A percentile compares a stretch with the other conserved stretches of the same genome.
These are phyloP conservation scores for Eutypa lata DNA, from an alignment of 2,329 filamentous ascomycete species.

Conservation along the genomic window DNA sequence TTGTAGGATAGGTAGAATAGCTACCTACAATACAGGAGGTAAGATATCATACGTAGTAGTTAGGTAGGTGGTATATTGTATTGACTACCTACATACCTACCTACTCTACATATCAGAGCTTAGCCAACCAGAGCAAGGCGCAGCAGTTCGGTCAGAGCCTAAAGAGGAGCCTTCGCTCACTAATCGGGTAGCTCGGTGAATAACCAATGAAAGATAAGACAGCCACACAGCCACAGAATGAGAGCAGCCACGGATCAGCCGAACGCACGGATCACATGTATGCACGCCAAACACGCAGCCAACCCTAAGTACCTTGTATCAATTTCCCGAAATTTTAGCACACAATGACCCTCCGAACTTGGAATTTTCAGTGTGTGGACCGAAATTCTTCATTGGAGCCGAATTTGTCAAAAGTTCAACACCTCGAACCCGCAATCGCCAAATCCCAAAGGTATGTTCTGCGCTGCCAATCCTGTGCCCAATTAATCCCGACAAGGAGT, in stretches of 20 bases:
- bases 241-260: too few relatives aligned
- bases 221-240: too few relatives aligned
- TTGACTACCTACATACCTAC: too few relatives aligned
- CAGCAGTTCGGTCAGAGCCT: too few relatives aligned
- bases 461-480: neutral
- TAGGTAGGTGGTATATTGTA: neutral
- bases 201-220: too few relatives aligned
- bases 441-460: conserved; percentile 1
- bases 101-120: too few relatives aligned
- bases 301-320: neutral
- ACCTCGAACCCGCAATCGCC: neutral
- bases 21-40: neutral
- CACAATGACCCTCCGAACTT: neutral
- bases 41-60: neutral
- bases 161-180: too few relatives aligned
- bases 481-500: neutral
- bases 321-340: neutral
- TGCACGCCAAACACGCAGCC: neutral
- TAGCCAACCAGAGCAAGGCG: too few relatives aligned
- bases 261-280: too few relatives aligned
- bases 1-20: neutral
- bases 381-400: conserved; percentile 1
- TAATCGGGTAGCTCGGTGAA: too few relatives aligned
- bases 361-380: neutral
- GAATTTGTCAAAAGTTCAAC: neutral